Conservation (phyloP, 1,284 basidiomycete genomes). For the Apiotrichum sp. region DNA sequence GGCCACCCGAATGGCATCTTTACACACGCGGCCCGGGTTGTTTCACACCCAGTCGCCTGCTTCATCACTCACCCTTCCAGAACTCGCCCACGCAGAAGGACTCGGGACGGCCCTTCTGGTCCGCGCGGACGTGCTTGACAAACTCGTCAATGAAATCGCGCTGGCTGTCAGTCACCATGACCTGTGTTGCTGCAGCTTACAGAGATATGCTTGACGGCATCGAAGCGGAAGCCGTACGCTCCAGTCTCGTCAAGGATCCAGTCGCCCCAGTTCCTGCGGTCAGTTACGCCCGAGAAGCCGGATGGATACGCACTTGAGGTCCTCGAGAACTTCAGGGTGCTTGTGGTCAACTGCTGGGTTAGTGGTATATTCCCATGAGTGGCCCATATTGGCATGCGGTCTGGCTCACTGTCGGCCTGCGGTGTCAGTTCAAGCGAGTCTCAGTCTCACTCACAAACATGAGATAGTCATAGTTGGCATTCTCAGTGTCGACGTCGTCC, state of each 20-base stretch:
- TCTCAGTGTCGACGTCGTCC: conserved; percentile 48
- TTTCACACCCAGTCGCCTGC: too few species aligned
- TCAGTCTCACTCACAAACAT: conserved; percentile 35
- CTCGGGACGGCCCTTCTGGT: conserved; percentile 36
- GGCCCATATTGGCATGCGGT: too few species aligned
- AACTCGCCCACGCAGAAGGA: conserved; percentile 54
- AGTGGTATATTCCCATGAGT: background rate
- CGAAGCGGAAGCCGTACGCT: conserved; percentile 73
- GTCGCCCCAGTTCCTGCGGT: conserved; percentile 51
- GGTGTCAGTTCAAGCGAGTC: conserved; percentile 1
- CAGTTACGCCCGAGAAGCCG: background rate
- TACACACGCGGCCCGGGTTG: too few species aligned
- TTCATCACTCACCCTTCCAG: conserved; percentile 47
- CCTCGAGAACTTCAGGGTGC: conserved; percentile 62
- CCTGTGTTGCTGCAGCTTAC: conserved; percentile 18
- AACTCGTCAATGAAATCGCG: conserved; percentile 53
- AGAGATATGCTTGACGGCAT: conserved; percentile 66
- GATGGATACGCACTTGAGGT: conserved; percentile 29
- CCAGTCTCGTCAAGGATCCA: conserved; percentile 67
- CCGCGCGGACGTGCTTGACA: conserved; percentile 52
- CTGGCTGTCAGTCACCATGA: conserved; percentile 7
- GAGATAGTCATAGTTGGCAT: conserved; percentile 50
- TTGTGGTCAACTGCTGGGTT: conserved; percentile 61
- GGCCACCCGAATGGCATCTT: too few species aligned
- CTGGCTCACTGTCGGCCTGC: conserved; percentile 10